Evolutionary conservation across 805 yeast genomes (phyloP), one percentile per base, ranked within the genome.

Genomic region (Kurtzmaniella fragi): DNA sequence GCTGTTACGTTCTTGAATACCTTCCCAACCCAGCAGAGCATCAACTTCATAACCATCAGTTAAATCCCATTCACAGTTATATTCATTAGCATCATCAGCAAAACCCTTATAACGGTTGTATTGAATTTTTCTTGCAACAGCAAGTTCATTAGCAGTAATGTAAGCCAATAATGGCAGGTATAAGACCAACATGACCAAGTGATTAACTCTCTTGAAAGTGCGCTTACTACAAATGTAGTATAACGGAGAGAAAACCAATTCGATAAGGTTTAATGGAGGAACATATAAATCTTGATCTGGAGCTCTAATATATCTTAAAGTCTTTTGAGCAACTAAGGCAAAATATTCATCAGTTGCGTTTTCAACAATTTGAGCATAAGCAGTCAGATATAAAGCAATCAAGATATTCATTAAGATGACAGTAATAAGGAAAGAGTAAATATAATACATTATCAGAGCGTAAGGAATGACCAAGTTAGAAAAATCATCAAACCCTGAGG

Each of bases 211-310:
- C 40, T 62, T 67, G 55, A 58, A 46, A 3, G 48, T 39, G 11
- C 50, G 50, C 33, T 59, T 71, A n/a, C 57, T 49, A 4, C 80
- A 49, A 6, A 76, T 34, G 25, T 42, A 48, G 12, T 49, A 44
- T 3, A 64, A 39, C 3, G 73, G 73, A 27, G 48, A 36, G 13
- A 68, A 45, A 4, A 48, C 25, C 1, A 82, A 35, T 58, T 88
- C 96, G 39, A 88, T 61, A 48, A 88, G 57, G 56, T 88, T 88
- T 46, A 86, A 71, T 4, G 96, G 96, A 4, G 96, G 91, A 17
- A 86, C 89, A 56, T 78, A 88, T 31, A 87, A 84, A 53, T 84
- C 79, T 42, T 79, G 82, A 62, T 88, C 96, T 0, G 96, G 96
- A 0, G 95, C 95, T 49, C 96, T 72, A 38, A 87, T 79, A 56